A percentile compares a stretch with the other conserved stretches of the same genome.
phyloP scores from a whole-genome alignment of 1,284 basidiomycete species.

The Neotropicomus parvogracilis region DNA sequence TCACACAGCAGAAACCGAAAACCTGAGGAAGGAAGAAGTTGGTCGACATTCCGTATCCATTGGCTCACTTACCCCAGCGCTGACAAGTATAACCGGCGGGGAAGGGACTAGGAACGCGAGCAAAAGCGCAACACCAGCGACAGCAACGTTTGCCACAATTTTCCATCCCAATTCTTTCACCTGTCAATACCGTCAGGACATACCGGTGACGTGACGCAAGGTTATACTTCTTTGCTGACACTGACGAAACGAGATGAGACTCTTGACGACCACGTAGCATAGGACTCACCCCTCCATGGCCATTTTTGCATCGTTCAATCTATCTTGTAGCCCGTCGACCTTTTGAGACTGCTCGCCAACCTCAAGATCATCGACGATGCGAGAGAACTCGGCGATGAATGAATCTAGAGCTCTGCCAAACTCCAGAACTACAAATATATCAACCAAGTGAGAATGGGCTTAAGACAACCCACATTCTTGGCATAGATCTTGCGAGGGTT shows the following conservation, averaged over 20 bases:
- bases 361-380: conserved; percentile 8
- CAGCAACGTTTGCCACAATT: conserved; percentile 14
- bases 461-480: conserved; percentile 17
- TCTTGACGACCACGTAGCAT: background rate
- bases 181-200: conserved; percentile 9
- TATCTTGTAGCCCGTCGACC: conserved; percentile 3
- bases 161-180: conserved; percentile 21
- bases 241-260: conserved; percentile 12
- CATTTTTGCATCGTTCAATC: conserved; percentile 6
- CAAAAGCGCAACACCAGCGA: conserved; percentile 18
- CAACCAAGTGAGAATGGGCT: background rate
- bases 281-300: conserved; percentile 19
- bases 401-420: conserved; percentile 19
- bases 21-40: conserved; percentile 1
- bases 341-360: conserved; percentile 8
- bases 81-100: conserved; percentile 10
- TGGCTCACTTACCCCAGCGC: conserved; percentile 2
- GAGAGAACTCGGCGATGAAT: conserved; percentile 19
- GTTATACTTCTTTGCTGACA: conserved; percentile 18
- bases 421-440: conserved; percentile 8
- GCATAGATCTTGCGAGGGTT: conserved; percentile 18
- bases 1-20: conserved; percentile 7
- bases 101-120: conserved; percentile 15
- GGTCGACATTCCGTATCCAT: background rate
- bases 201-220: background rate